phyloP scores from a whole-genome alignment of 1,284 basidiomycete genomes.

The Ceratobasidium sp. region DNA sequence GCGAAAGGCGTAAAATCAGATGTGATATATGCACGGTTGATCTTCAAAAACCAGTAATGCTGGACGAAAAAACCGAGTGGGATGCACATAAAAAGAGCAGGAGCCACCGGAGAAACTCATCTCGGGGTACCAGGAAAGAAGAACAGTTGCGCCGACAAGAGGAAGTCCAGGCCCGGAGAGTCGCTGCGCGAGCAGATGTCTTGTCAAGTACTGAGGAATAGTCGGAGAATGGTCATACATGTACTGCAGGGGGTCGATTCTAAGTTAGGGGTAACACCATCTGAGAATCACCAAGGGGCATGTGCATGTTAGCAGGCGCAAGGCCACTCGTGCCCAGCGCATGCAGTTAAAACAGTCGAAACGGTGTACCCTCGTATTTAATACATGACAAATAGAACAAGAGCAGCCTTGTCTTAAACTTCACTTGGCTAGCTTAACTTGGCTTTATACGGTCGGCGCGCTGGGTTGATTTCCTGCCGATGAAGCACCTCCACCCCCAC shows the following conservation, averaged over 20 bases:
- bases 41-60: conserved; percentile 74
- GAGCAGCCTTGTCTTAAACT: not conserved
- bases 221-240: not conserved
- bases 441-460: not conserved
- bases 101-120: conserved; percentile 62
- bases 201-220: not conserved
- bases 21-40: conserved; percentile 81
- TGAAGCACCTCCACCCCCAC: conserved; percentile 53
- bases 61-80: conserved; percentile 78
- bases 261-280: not conserved
- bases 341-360: too few species aligned
- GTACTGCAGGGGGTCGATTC: not conserved
- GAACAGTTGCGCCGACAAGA: conserved; percentile 14
- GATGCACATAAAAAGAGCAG: conserved; percentile 71
- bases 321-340: too few species aligned
- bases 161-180: conserved; percentile 27
- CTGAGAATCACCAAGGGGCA: too few species aligned
- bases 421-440: not conserved
- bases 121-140: conserved; percentile 20
- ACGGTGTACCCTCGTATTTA: too few species aligned
- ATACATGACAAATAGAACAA: too few species aligned
- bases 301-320: too few species aligned
- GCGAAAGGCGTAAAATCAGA: conserved; percentile 63
- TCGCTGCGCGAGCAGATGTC: not conserved
- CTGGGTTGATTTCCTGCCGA: not conserved